Base-by-base conservation (phyloP, 2,329 filamentous ascomycete genomes). In the Talaromyces verruculosus region DNA sequence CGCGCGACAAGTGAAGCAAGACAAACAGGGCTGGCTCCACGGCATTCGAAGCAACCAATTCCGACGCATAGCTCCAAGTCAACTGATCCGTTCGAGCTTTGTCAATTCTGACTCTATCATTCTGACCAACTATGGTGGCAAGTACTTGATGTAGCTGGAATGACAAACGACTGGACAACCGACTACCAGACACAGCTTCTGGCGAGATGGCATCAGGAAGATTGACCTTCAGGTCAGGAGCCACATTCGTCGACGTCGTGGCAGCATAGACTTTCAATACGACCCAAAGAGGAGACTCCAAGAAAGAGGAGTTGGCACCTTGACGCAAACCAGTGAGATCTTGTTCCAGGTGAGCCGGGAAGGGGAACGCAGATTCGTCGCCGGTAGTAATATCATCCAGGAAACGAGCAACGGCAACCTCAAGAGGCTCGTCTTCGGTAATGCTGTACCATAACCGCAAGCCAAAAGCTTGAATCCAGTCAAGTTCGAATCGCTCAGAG, bases 391-490 rank as follows among this genome's bases (percentile, higher is more conserved):
- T 82, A 71, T 97, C 93, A 64, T 88, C 82, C 67, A 88, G 83
- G 77, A 93, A 99, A 33, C 85, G 85, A 51, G 83, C 79, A 4
- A 99, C 89, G 2, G 93, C 93, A 55, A 84, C 82, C 60, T 89
- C 87, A 51, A 97, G 84, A 41, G 88, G 85, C 53, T 93, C 90
- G 45, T 88, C 84, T 39, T 86, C 82, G 2, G 86, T 84, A 47
- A 88, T 91, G 53, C 89, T 89, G 76, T 97, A 99, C 91, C 93
- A 98, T 1, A 99, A 83, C 51, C 93, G 88, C 60, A 99, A 84
- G 11, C 92, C 94, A 77, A 99, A 97, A 0, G 93, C 89, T 74
- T 96, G 93, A 76, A 92, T 89, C 95, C 95, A 99, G 75, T 96
- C 91, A 41, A 99, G 83, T 4, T 88, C 88, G 75, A 97, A 99